A percentile compares a stretch with the other conserved stretches of the same genome.
Conservation (phyloP, 371 early-diverging fungal genomes). For the Mortierella sp. region DNA sequence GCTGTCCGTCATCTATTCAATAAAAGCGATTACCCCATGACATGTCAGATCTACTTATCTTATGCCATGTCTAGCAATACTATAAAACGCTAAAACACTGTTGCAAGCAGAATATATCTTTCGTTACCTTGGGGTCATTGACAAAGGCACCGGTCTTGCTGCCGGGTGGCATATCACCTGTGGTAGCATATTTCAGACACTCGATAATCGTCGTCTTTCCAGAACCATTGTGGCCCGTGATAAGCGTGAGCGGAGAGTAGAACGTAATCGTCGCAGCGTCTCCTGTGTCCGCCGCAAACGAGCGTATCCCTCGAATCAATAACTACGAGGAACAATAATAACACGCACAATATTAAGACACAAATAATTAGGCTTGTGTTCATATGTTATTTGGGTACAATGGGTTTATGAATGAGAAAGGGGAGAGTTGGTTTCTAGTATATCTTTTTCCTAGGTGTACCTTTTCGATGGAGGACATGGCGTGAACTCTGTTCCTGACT, state of each 20-base stretch:
- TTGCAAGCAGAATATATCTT: too few relatives aligned
- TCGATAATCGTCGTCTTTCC: constrained; percentile 99
- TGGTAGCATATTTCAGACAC: constrained; percentile 97
- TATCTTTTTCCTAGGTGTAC: constrained; percentile 51
- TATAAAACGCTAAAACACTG: too few relatives aligned
- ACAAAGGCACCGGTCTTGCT: constrained; percentile 95
- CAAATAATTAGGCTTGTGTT: neutral
- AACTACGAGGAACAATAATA: constrained; percentile 15
- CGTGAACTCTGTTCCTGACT: neutral
- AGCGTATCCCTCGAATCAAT: constrained; percentile 94
- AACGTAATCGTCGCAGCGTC: constrained; percentile 88
- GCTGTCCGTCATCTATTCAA: constrained; percentile 81
- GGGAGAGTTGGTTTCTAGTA: neutral
- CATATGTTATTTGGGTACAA: neutral
- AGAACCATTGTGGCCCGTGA: constrained; percentile 98
- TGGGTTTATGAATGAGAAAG: neutral
- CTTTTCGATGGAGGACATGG: constrained; percentile 83
- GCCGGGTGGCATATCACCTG: constrained; percentile 97
- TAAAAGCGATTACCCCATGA: neutral
- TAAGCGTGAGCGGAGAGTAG: constrained; percentile 96
- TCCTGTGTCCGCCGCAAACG: constrained; percentile 87
- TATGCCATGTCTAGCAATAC: too few relatives aligned
- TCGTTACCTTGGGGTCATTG: constrained; percentile 93
- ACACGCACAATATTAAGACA: neutral
- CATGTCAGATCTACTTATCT: neutral